A percentile compares a stretch with the other conserved stretches of the same genome.
phyloP scores from a whole-genome alignment of 306 rosid species.

The Hippophae rhamnoides region DNA sequence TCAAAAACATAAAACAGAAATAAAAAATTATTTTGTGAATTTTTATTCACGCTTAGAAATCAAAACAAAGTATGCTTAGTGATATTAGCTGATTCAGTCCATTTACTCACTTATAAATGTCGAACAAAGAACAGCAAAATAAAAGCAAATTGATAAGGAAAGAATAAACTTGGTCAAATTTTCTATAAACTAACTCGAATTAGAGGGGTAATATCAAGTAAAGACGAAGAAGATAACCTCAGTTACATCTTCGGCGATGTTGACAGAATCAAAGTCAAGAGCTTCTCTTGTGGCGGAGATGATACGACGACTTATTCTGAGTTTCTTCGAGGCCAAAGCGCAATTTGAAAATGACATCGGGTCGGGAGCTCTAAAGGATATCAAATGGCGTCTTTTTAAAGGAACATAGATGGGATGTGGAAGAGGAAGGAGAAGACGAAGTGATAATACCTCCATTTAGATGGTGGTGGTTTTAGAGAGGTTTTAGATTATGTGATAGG shows the following conservation, averaged over 20 bases:
- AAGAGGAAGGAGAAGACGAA: slow-evolving; percentile 23
- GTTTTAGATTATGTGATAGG: slow-evolving; percentile 14
- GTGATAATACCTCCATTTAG: slow-evolving; percentile 17
- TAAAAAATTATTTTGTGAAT: too few species aligned
- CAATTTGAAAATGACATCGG: slow-evolving; percentile 7
- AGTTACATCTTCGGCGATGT: slow-evolving; percentile 89
- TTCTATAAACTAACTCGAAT: neutral
- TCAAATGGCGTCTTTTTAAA: slow-evolving; percentile 13
- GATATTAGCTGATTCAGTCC: too few species aligned
- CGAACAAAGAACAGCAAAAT: neutral
- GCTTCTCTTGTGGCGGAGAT: slow-evolving; percentile 38
- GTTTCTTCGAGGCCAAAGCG: neutral
- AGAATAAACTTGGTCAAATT: neutral
- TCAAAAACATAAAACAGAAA: too few species aligned
- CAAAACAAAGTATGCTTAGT: too few species aligned
- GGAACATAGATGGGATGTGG: slow-evolving; percentile 18
- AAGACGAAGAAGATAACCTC: slow-evolving; percentile 38
- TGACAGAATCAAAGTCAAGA: slow-evolving; percentile 59
- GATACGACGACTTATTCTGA: neutral
- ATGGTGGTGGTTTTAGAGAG: slow-evolving; percentile 3
- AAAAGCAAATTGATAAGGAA: neutral
- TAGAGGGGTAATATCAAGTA: neutral
- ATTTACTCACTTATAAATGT: too few species aligned
- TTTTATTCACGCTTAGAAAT: too few species aligned
- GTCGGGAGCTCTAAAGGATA: slow-evolving; percentile 9